Evolutionary conservation across 139 green algal species (phyloP).

Genomic region (Chlamydomonas applanata): DNA sequence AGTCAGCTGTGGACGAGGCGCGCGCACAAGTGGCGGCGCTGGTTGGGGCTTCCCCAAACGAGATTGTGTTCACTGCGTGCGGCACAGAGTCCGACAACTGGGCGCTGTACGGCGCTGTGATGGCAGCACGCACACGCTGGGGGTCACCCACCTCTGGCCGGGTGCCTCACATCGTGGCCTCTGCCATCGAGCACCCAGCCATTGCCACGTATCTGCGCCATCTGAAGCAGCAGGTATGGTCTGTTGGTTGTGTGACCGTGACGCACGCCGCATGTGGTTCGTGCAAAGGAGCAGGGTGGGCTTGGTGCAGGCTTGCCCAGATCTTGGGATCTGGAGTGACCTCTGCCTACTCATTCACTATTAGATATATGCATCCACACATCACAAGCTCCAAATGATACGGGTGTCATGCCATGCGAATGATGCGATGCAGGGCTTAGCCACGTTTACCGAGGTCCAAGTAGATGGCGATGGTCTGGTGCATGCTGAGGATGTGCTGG

Average conservation of each 20-base stretch:
- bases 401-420: too few species aligned
- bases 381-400: too few species aligned
- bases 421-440: constrained; percentile 31
- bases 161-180: constrained; percentile 66
- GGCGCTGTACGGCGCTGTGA: constrained; percentile 61
- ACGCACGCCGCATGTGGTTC: too few species aligned
- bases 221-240: constrained; percentile 13
- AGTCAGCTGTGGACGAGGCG: constrained; percentile 41
- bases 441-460: constrained; percentile 52
- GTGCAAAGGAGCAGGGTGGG: too few species aligned
- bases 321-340: too few species aligned
- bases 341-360: too few species aligned
- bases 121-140: constrained; percentile 9
- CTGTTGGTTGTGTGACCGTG: too few species aligned
- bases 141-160: not conserved
- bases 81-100: constrained; percentile 59
- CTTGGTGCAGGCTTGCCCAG: too few species aligned
- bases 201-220: constrained; percentile 47
- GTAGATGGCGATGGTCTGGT: constrained; percentile 64
- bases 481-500: constrained; percentile 34
- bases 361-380: too few species aligned
- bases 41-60: constrained; percentile 18
- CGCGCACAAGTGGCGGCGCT: constrained; percentile 48
- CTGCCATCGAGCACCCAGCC: constrained; percentile 76
- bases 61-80: constrained; percentile 54